Evolutionary conservation across 2,329 filamentous ascomycete genomes (phyloP).

Genomic region (Zymoseptoria ardabiliae): DNA sequence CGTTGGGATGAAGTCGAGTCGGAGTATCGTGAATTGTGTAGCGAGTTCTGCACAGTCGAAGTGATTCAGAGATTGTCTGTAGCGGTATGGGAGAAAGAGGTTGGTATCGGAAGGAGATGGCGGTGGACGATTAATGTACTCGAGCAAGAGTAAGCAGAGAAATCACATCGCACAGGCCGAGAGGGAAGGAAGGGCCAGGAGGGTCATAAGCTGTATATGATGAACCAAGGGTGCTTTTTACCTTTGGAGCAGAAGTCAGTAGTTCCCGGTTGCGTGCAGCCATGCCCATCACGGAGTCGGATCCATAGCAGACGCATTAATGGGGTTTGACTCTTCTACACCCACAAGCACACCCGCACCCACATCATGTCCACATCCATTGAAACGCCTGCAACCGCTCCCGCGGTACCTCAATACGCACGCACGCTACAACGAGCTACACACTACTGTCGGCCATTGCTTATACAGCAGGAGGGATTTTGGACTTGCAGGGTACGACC

Average conservation of each 20-base stretch:
- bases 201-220: neutral
- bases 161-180: neutral
- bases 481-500: neutral
- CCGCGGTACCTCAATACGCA: neutral
- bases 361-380: neutral
- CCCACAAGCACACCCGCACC: neutral
- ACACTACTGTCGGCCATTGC: neutral
- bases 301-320: neutral
- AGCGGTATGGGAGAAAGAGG: neutral
- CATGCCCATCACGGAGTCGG: neutral
- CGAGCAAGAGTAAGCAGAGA: neutral
- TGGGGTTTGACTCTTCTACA: neutral
- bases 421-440: neutral
- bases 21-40: neutral
- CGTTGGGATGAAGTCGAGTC: neutral
- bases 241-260: neutral
- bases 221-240: neutral
- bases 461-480: neutral
- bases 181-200: neutral
- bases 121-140: neutral
- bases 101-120: neutral
- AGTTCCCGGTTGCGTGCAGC: neutral
- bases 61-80: neutral
- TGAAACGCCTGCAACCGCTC: neutral
- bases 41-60: neutral